Evolutionary conservation across 768 basidiomycete species (phyloP).

Genomic region (Suillus americanus): DNA sequence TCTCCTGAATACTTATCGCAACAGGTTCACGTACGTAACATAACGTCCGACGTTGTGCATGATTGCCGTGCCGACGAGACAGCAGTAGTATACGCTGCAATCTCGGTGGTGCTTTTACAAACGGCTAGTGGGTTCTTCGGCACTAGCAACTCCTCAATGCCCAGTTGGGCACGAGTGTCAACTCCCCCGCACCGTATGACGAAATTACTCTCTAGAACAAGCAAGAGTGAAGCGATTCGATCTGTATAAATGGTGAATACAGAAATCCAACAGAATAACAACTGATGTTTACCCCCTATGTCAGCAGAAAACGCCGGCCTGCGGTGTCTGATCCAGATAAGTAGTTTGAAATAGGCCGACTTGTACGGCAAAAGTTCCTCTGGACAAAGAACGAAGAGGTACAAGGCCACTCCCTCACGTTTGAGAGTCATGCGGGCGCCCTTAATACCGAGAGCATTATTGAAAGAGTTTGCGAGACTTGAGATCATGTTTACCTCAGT

Average conservation of each 20-base stretch:
- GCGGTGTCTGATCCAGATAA: conserved; percentile 41
- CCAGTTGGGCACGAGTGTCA: conserved; percentile 34
- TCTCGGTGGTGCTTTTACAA: not conserved
- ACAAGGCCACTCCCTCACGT: conserved; percentile 39
- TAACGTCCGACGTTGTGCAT: conserved; percentile 17
- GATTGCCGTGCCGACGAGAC: conserved; percentile 4
- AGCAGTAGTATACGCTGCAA: conserved; percentile 13
- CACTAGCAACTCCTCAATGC: conserved; percentile 33
- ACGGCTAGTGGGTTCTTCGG: conserved; percentile 4
- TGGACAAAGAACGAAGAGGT: conserved; percentile 48
- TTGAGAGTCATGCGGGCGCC: conserved; percentile 47
- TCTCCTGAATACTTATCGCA: not conserved
- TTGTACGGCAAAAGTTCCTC: conserved; percentile 41
- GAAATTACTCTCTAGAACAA: conserved; percentile 30
- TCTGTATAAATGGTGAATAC: conserved; percentile 16
- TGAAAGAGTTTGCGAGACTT: not conserved
- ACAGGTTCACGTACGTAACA: conserved; percentile 37
- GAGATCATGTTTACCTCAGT: conserved; percentile 44
- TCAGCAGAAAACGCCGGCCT: conserved; percentile 25
- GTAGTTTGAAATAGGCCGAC: conserved; percentile 47
- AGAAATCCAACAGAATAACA: not conserved
- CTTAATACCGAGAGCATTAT: conserved; percentile 25
- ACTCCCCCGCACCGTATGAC: conserved; percentile 24
- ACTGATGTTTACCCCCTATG: conserved; percentile 22
- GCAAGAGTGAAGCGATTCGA: conserved; percentile 32